Evolutionary conservation across 176 grass and related monocot genomes (phyloP).

Genomic region (Otatea glauca): DNA sequence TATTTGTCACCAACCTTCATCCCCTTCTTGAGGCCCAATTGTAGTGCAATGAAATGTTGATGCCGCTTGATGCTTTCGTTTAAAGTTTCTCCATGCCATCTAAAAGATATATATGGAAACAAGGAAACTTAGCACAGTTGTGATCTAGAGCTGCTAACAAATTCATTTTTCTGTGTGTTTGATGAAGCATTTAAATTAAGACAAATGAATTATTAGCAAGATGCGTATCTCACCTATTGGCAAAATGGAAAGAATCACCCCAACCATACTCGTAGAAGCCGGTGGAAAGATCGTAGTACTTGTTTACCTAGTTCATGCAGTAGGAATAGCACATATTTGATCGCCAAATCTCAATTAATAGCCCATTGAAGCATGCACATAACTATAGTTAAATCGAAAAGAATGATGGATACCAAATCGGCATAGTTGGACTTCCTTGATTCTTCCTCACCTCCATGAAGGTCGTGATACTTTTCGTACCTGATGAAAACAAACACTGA

Average conservation of each 20-base stretch:
- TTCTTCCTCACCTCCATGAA: conserved; percentile 69
- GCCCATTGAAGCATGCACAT: no score
- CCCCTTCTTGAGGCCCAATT: conserved; percentile 56
- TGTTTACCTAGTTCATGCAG: conserved; percentile 59
- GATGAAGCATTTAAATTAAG: background rate
- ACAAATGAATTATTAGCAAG: background rate
- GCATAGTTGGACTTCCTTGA: conserved; percentile 70
- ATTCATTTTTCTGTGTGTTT: no score
- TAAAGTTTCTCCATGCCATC: conserved; percentile 69
- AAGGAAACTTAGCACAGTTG: background rate
- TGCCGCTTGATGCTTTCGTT: conserved; percentile 74
- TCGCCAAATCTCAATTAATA: background rate
- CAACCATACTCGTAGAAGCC: conserved; percentile 84
- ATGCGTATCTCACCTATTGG: conserved; percentile 45
- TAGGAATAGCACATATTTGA: background rate
- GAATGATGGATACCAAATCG: conserved; percentile 59
- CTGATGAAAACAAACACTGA: conserved; percentile 22
- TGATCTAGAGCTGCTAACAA: background rate
- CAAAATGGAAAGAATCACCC: conserved; percentile 90
- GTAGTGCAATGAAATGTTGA: conserved; percentile 64
- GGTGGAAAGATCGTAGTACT: conserved; percentile 85
- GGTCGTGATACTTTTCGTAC: conserved; percentile 75
- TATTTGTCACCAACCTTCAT: conserved; percentile 56
- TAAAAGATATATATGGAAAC: background rate
- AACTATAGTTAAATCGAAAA: background rate